These are phyloP conservation scores for Carallia pectinifolia DNA, from an alignment of 345 rosid species.

Conservation along the genomic window DNA sequence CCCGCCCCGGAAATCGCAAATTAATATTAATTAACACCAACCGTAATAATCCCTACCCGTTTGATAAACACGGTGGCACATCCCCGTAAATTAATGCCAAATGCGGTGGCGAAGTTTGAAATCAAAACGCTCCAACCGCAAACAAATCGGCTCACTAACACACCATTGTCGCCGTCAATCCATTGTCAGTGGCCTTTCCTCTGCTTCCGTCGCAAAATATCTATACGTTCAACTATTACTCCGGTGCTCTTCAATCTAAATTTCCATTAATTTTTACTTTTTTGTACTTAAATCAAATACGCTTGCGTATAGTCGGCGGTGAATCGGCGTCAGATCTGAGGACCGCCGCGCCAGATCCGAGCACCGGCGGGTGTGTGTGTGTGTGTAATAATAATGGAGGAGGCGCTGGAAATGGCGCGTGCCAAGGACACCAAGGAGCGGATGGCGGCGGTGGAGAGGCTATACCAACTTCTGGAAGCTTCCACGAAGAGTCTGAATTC, in stretches of 20 bases:
- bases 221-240: background rate
- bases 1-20: too few species aligned
- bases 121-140: slow-evolving; percentile 18
- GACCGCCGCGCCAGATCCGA: slow-evolving; percentile 43
- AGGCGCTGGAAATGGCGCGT: slow-evolving; percentile 93
- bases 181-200: slow-evolving; percentile 20
- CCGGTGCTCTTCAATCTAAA: background rate
- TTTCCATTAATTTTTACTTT: background rate
- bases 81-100: slow-evolving; percentile 28
- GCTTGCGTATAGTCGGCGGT: background rate
- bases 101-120: slow-evolving; percentile 26
- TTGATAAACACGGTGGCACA: slow-evolving; percentile 35
- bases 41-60: too few species aligned
- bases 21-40: too few species aligned
- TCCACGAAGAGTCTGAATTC: slow-evolving; percentile 67
- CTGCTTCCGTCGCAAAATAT: slow-evolving; percentile 33
- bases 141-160: slow-evolving; percentile 8
- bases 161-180: slow-evolving; percentile 31
- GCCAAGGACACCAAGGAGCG: slow-evolving; percentile 98
- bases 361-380: background rate
- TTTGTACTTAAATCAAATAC: background rate
- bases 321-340: slow-evolving; percentile 30
- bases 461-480: slow-evolving; percentile 86
- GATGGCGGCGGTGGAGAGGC: slow-evolving; percentile 98
- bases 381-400: slow-evolving; percentile 57